phyloP scores from a whole-genome alignment of 2,329 filamentous ascomycete species.

The Aspergillus nomiae region DNA sequence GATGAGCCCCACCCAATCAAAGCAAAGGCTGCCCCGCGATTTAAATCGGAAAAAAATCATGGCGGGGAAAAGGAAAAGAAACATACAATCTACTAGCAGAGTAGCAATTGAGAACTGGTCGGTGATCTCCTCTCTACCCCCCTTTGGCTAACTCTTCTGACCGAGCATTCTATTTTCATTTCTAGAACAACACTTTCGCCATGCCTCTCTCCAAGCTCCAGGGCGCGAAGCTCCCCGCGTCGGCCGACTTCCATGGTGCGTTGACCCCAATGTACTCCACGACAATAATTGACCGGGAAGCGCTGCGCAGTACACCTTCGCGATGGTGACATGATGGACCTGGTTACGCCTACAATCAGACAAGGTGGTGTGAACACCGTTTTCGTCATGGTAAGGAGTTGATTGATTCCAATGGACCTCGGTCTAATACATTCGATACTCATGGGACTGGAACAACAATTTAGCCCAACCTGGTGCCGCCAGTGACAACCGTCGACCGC shows the following conservation, averaged over 20 bases:
- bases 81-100: constrained; percentile 3
- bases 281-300: constrained; percentile 11
- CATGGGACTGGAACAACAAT: constrained; percentile 21
- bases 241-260: constrained; percentile 64
- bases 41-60: constrained; percentile 22
- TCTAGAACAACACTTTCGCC: constrained; percentile 6
- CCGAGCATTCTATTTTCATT: not conserved
- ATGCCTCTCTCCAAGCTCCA: constrained; percentile 40
- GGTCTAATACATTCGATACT: not conserved
- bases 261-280: not conserved
- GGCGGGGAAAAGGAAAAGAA: constrained; percentile 26
- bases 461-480: constrained; percentile 67
- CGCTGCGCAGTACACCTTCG: constrained; percentile 62
- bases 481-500: constrained; percentile 62
- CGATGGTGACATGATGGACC: constrained; percentile 64
- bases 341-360: constrained; percentile 57
- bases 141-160: not conserved
- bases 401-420: constrained; percentile 1
- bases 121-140: not conserved
- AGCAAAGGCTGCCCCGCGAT: constrained; percentile 14
- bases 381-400: constrained; percentile 51
- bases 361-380: constrained; percentile 67
- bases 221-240: constrained; percentile 58
- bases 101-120: not conserved
- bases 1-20: constrained; percentile 14